These are phyloP conservation scores for Diaporthe amygdali DNA, from an alignment of 2,329 filamentous ascomycete species.

Conservation along the genomic window DNA sequence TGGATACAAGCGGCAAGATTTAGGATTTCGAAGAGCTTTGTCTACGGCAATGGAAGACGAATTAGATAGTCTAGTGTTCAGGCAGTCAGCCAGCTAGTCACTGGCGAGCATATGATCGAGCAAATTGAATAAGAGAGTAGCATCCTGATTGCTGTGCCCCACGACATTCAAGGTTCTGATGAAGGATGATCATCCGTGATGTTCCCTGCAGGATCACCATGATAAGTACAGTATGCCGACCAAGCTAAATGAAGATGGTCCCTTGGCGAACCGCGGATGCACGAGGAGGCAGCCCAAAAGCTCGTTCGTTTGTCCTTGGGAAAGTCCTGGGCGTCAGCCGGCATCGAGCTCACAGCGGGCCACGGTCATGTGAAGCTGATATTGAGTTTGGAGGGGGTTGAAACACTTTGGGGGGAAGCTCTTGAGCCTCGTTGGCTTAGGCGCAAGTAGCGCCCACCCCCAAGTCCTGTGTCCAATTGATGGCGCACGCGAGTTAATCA, in stretches of 20 bases:
- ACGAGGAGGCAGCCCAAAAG: background rate
- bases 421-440: background rate
- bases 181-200: background rate
- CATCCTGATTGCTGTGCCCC: background rate
- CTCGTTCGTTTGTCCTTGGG: background rate
- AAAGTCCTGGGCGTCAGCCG: background rate
- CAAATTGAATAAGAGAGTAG: background rate
- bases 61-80: conserved; percentile 8
- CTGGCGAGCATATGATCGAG: background rate
- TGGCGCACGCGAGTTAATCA: background rate
- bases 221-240: background rate
- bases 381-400: background rate
- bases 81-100: background rate
- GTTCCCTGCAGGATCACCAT: background rate
- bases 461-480: background rate
- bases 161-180: background rate
- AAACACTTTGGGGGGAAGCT: no score
- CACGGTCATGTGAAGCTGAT: background rate
- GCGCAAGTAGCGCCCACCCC: background rate
- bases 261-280: background rate
- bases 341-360: background rate
- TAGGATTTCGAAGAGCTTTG: background rate
- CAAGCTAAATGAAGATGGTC: background rate
- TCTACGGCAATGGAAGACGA: background rate
- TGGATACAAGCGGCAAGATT: background rate